Evolutionary conservation across 768 basidiomycete genomes (phyloP).

Genomic region (Suillus subalutaceus): DNA sequence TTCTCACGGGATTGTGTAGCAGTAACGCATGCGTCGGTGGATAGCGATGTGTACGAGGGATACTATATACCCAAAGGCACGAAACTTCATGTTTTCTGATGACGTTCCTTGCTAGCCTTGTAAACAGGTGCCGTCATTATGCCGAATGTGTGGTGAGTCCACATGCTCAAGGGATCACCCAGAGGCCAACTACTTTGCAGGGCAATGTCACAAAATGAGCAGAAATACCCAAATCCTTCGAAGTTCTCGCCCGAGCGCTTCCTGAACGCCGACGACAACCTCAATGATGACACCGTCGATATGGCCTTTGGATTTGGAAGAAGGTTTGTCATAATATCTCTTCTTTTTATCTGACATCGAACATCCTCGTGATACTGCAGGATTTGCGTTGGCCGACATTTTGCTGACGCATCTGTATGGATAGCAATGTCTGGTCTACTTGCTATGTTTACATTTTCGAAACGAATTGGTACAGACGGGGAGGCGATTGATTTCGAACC

Average conservation of each 20-base stretch:
- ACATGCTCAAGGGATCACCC: background rate
- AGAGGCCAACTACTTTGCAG: conserved; percentile 18
- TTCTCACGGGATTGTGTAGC: conserved; percentile 8
- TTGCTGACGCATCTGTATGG: conserved; percentile 33
- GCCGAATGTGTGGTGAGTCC: conserved; percentile 32
- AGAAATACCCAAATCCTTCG: conserved; percentile 34
- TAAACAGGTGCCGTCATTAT: conserved; percentile 25
- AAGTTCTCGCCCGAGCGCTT: conserved; percentile 37
- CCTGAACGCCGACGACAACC: conserved; percentile 21
- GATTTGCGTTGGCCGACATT: conserved; percentile 27
- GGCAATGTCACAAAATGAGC: conserved; percentile 37
- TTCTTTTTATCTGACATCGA: conserved; percentile 1
- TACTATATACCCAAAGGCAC: conserved; percentile 31
- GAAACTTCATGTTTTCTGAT: background rate
- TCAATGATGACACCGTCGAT: conserved; percentile 23
- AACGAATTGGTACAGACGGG: conserved; percentile 25
- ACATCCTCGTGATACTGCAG: conserved; percentile 9
- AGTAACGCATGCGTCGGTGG: conserved; percentile 22
- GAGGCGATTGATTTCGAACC: conserved; percentile 24
- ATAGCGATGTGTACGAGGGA: conserved; percentile 29
- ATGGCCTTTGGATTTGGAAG: conserved; percentile 30
- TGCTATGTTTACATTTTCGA: conserved; percentile 30
- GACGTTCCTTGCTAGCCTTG: conserved; percentile 6
- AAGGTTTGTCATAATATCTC: conserved; percentile 18
- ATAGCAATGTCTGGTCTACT: conserved; percentile 31